phyloP scores from a whole-genome alignment of 2,329 filamentous ascomycete genomes.

The Claviceps cyperi region DNA sequence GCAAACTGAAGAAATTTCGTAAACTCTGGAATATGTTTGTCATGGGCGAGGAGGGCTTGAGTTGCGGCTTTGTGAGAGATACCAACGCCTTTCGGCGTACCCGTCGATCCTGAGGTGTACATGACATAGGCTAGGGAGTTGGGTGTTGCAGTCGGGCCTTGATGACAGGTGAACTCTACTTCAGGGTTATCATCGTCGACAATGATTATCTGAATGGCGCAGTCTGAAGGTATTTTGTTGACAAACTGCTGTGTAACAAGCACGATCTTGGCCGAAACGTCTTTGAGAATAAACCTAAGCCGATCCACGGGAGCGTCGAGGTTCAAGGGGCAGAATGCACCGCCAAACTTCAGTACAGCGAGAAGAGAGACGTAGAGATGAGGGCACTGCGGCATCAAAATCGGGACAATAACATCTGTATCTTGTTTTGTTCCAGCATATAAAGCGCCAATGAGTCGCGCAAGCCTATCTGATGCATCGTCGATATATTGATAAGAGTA shows the following conservation, averaged over 20 bases:
- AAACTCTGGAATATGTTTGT: constrained; percentile 62
- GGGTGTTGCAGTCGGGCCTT: constrained; percentile 11
- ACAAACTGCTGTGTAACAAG: constrained; percentile 43
- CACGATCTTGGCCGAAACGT: constrained; percentile 56
- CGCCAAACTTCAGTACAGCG: constrained; percentile 66
- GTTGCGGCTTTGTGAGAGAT: constrained; percentile 68
- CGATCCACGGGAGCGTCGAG: constrained; percentile 65
- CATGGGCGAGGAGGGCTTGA: constrained; percentile 70
- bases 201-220: constrained; percentile 20
- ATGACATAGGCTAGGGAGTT: constrained; percentile 66
- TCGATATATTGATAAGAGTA: constrained; percentile 53
- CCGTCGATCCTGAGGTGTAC: constrained; percentile 87
- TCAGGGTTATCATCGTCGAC: constrained; percentile 12
- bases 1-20: constrained; percentile 80
- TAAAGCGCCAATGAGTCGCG: constrained; percentile 28
- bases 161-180: neutral
- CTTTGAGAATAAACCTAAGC: constrained; percentile 64
- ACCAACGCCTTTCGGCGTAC: constrained; percentile 74
- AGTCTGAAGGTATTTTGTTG: constrained; percentile 22
- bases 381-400: constrained; percentile 64
- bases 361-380: constrained; percentile 65
- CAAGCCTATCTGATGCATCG: constrained; percentile 38
- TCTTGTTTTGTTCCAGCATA: constrained; percentile 2
- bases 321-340: constrained; percentile 73
- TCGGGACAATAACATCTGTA: constrained; percentile 46